phyloP scores from a whole-genome alignment of 176 grass and related monocot species.

The Avena atlantica region DNA sequence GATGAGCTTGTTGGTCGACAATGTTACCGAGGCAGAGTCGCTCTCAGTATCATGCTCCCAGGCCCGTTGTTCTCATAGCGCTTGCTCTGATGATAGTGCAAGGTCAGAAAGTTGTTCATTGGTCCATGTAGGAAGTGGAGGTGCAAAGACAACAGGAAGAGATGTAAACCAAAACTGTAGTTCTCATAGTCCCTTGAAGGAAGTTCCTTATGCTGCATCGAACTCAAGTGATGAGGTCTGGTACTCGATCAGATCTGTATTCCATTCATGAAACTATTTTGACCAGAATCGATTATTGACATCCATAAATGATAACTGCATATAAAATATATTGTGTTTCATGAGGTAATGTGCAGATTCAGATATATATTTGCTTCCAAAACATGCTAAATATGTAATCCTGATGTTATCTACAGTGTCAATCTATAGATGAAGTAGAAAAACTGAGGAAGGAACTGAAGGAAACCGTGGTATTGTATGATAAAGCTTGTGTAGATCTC shows the following conservation, averaged over 20 bases:
- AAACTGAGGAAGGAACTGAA: slow-evolving; percentile 72
- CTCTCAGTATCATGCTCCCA: slow-evolving; percentile 40
- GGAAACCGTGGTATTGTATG: slow-evolving; percentile 62
- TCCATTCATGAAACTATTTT: background rate
- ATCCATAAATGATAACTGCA: background rate
- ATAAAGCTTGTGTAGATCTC: slow-evolving; percentile 70
- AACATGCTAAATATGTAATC: slow-evolving; percentile 29
- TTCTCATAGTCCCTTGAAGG: slow-evolving; percentile 38
- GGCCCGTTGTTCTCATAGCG: slow-evolving; percentile 10
- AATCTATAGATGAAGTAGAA: slow-evolving; percentile 63
- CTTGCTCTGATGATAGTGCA: slow-evolving; percentile 41
- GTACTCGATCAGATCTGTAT: slow-evolving; percentile 12
- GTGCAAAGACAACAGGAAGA: slow-evolving; percentile 27
- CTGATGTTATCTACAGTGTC: slow-evolving; percentile 51
- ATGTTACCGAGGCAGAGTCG: slow-evolving; percentile 28
- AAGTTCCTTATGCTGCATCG: slow-evolving; percentile 36
- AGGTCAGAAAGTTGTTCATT: slow-evolving; percentile 49
- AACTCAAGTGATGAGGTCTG: slow-evolving; percentile 49
- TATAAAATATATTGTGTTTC: background rate
- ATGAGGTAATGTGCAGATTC: background rate
- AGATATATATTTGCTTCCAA: slow-evolving; percentile 9
- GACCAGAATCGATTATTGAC: background rate
- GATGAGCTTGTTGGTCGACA: slow-evolving; percentile 49
- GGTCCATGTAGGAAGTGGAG: slow-evolving; percentile 27
- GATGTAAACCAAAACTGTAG: slow-evolving; percentile 39